phyloP scores from a whole-genome alignment of 495 filamentous ascomycete genomes.

The Hyaloscypha hepaticicola region DNA sequence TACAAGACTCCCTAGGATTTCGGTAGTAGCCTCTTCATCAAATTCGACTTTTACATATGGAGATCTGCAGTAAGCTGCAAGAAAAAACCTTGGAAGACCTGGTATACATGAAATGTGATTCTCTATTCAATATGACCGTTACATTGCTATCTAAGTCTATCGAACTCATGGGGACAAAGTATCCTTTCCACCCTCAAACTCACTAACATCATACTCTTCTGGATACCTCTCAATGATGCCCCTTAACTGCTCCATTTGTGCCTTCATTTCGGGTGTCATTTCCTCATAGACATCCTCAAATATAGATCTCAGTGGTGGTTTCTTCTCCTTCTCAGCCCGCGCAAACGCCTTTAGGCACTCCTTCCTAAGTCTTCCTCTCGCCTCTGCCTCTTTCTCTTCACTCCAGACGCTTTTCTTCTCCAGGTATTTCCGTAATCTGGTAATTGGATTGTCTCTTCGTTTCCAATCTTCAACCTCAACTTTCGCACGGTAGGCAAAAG shows the following conservation, averaged over 20 bases:
- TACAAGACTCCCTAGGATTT: no score
- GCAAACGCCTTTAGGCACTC: conserved; percentile 82
- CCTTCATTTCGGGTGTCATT: conserved; percentile 74
- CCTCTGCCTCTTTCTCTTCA: conserved; percentile 76
- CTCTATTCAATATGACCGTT: background rate
- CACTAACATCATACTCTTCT: conserved; percentile 82
- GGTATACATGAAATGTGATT: background rate
- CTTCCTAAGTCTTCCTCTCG: conserved; percentile 62
- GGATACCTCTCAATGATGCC: conserved; percentile 82
- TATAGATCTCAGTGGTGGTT: conserved; percentile 71
- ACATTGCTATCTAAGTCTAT: background rate
- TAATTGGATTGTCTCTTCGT: conserved; percentile 89
- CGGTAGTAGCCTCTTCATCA: no score
- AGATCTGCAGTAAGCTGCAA: no score
- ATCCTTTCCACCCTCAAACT: conserved; percentile 74
- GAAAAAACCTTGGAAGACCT: no score
- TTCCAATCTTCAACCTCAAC: conserved; percentile 99
- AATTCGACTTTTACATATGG: no score
- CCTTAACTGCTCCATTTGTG: conserved; percentile 77
- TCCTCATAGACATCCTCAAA: conserved; percentile 89
- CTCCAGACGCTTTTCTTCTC: conserved; percentile 80
- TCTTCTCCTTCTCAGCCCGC: conserved; percentile 87
- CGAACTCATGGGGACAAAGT: conserved; percentile 37
- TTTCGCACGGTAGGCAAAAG: conserved; percentile 89
- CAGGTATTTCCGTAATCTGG: conserved; percentile 87